These are phyloP conservation scores for Karstenula rhodostoma DNA, from an alignment of 2,329 filamentous ascomycete species.

Conservation along the genomic window DNA sequence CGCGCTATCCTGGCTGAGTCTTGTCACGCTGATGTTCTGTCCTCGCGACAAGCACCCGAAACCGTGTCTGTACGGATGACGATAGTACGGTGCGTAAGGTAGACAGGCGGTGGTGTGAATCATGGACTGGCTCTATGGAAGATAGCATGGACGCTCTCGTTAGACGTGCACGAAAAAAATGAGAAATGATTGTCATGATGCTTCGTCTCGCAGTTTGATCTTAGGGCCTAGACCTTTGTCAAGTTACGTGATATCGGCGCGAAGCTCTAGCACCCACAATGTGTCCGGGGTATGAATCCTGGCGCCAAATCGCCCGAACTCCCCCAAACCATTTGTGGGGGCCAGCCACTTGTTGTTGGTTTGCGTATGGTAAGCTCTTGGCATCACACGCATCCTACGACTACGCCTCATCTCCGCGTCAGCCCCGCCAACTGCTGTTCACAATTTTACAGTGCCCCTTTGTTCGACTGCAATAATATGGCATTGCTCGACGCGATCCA, in stretches of 20 bases:
- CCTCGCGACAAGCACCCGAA: not conserved
- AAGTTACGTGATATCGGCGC: no score
- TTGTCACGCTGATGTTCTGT: not conserved
- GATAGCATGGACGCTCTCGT: not conserved
- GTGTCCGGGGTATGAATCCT: not conserved
- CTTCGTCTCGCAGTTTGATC: not conserved
- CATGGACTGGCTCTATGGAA: not conserved
- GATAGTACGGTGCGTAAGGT: not conserved
- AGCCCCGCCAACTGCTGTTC: not conserved
- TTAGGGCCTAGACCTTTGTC: no score
- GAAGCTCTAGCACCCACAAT: no score
- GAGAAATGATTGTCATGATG: slow-evolving; percentile 7
- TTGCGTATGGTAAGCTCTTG: not conserved
- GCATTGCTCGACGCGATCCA: slow-evolving; percentile 2
- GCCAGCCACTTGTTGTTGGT: not conserved
- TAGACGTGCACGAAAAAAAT: slow-evolving; percentile 6
- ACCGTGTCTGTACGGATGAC: not conserved
- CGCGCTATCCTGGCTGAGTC: not conserved
- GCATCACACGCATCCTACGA: not conserved
- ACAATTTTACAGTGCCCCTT: not conserved
- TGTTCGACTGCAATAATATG: not conserved
- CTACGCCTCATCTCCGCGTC: not conserved
- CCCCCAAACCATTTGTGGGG: not conserved
- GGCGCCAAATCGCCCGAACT: not conserved
- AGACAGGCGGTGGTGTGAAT: not conserved